phyloP scores from a whole-genome alignment of 176 grass and related monocot genomes.

The Puccinellia tenuiflora region DNA sequence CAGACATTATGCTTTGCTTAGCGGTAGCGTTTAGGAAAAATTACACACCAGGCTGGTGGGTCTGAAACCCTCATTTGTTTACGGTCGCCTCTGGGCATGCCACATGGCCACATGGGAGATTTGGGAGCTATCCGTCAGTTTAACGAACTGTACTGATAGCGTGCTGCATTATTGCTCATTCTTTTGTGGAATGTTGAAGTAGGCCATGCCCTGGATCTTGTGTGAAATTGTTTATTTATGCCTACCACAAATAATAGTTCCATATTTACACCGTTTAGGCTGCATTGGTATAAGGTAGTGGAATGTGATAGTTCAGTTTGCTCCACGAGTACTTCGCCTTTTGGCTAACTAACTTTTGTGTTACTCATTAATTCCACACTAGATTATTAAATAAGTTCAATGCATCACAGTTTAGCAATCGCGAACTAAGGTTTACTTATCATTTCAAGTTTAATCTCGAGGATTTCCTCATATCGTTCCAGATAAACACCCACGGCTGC shows the following conservation, averaged over 20 bases:
- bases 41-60: conserved; percentile 33
- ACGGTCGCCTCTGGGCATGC: not conserved
- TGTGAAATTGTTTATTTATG: not conserved
- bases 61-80: not conserved
- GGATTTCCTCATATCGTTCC: not conserved
- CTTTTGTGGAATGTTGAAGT: not conserved
- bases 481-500: not conserved
- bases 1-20: conserved; percentile 1
- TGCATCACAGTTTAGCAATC: too few species aligned
- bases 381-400: not conserved
- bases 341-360: not conserved
- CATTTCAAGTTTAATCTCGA: not conserved
- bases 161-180: conserved; percentile 12
- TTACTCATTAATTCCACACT: too few species aligned
- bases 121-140: not conserved
- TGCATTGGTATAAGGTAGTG: not conserved
- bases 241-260: not conserved
- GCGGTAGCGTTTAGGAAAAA: not conserved
- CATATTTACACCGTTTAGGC: not conserved
- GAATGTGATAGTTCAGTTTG: not conserved
- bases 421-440: too few species aligned
- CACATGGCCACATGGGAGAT: conserved; percentile 37
- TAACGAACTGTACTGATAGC: not conserved
- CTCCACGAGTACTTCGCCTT: not conserved
- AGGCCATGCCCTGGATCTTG: not conserved